Evolutionary conservation across 2,329 filamentous ascomycete species (phyloP).

Genomic region (Rosellinia necatrix): DNA sequence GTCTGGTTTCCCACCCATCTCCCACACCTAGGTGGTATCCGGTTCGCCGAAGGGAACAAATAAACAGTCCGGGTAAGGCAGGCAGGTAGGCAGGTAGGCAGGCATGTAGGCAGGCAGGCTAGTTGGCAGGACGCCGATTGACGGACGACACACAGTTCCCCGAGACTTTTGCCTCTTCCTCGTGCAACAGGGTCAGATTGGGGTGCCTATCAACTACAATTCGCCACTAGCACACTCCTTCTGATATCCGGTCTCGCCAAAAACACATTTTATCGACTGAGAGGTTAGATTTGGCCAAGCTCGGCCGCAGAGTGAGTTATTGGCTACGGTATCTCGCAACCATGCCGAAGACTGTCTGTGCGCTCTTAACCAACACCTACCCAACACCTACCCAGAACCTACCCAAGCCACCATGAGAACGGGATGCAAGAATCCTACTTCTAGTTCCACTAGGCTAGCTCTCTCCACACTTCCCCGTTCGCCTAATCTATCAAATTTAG

Average conservation of each 20-base stretch:
- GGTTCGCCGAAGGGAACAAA: no score
- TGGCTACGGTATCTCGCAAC: not conserved
- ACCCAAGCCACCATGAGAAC: no score
- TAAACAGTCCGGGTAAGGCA: no score
- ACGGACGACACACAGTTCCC: not conserved
- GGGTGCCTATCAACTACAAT: not conserved
- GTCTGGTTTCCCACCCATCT: no score
- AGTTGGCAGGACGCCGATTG: no score
- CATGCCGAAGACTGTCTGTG: not conserved
- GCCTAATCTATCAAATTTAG: conserved; percentile 1
- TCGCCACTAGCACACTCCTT: not conserved
- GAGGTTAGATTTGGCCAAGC: not conserved
- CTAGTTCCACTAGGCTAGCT: conserved; percentile 9
- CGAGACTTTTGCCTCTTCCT: not conserved
- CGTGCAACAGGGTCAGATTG: not conserved
- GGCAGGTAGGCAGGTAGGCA: no score
- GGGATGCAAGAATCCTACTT: not conserved
- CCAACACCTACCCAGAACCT: no score
- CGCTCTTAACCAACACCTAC: not conserved
- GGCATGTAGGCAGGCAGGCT: no score
- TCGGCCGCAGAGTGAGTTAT: no score
- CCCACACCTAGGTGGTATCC: no score
- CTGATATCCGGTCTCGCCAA: conserved; percentile 20
- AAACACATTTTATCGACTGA: not conserved
- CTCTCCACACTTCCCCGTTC: conserved; percentile 19